Evolutionary conservation across 2,329 filamentous ascomycete genomes (phyloP).

Genomic region (Paracoccidioides lutzii): DNA sequence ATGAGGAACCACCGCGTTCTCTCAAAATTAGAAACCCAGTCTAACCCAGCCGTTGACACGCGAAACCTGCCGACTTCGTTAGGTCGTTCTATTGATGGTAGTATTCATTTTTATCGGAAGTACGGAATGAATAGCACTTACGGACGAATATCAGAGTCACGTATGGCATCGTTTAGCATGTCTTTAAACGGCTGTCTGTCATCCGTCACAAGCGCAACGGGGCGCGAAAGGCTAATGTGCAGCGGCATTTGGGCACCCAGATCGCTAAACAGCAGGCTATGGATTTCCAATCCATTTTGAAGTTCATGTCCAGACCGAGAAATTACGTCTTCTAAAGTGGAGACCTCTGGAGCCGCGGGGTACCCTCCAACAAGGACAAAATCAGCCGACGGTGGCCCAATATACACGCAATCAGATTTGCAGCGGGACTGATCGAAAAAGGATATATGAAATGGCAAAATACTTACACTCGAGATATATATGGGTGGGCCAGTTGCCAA

Average conservation of each 20-base stretch:
- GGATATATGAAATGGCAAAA: not conserved
- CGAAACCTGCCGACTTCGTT: constrained; percentile 34
- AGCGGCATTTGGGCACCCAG: constrained; percentile 66
- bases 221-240: constrained; percentile 80
- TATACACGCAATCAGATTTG: not conserved
- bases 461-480: constrained; percentile 84
- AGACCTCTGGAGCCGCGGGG: constrained; percentile 26
- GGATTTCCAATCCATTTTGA: constrained; percentile 36
- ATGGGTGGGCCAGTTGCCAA: constrained; percentile 87
- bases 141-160: constrained; percentile 31
- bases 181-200: constrained; percentile 57
- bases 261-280: constrained; percentile 62
- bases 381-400: constrained; percentile 8
- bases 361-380: constrained; percentile 22
- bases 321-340: constrained; percentile 21
- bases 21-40: constrained; percentile 56
- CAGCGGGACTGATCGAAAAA: not conserved
- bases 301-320: constrained; percentile 22
- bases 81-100: constrained; percentile 1
- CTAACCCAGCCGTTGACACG: constrained; percentile 35
- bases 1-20: constrained; percentile 73
- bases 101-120: too few relatives aligned
- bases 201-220: constrained; percentile 60
- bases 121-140: constrained; percentile 21
- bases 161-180: constrained; percentile 37